These are phyloP conservation scores for Cercospora sojina DNA, from an alignment of 2,329 filamentous ascomycete genomes.

Conservation along the genomic window DNA sequence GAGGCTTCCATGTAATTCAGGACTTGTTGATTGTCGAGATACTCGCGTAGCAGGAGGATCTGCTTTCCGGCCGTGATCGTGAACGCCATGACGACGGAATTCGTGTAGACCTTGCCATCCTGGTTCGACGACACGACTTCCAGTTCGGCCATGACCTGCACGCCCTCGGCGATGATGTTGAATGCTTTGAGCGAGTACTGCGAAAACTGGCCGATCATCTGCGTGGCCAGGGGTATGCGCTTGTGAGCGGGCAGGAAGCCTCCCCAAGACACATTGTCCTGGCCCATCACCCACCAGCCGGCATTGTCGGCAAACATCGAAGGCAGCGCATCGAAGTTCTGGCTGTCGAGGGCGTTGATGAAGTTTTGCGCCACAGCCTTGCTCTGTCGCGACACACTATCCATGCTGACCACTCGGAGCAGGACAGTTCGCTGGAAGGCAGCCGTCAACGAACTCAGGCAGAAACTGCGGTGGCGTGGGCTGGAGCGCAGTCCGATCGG, in stretches of 20 bases:
- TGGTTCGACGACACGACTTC: conserved; percentile 8
- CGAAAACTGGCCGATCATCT: conserved; percentile 11
- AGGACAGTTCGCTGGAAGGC: background rate
- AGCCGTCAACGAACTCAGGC: background rate
- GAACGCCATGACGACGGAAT: conserved; percentile 10
- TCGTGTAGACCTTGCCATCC: conserved; percentile 10
- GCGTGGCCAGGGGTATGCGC: conserved; percentile 9
- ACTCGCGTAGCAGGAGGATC: conserved; percentile 11
- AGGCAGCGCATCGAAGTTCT: conserved; percentile 8
- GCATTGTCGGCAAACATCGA: conserved; percentile 8
- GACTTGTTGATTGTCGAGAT: conserved; percentile 14
- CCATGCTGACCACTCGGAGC: conserved; percentile 2
- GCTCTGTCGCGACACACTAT: conserved; percentile 9
- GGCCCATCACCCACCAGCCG: conserved; percentile 14
- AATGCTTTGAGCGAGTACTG: conserved; percentile 13
- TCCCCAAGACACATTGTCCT: conserved; percentile 11
- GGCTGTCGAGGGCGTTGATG: conserved; percentile 13
- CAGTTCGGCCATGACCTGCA: conserved; percentile 13
- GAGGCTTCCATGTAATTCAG: conserved; percentile 12
- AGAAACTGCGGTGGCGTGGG: background rate
- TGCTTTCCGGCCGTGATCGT: conserved; percentile 10
- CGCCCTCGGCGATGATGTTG: conserved; percentile 13
- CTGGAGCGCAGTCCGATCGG: background rate
- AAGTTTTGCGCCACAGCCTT: conserved; percentile 12
- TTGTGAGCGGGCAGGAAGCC: conserved; percentile 3